These are phyloP conservation scores for Acer saccharum DNA, from an alignment of 345 rosid genomes.

Conservation along the genomic window DNA sequence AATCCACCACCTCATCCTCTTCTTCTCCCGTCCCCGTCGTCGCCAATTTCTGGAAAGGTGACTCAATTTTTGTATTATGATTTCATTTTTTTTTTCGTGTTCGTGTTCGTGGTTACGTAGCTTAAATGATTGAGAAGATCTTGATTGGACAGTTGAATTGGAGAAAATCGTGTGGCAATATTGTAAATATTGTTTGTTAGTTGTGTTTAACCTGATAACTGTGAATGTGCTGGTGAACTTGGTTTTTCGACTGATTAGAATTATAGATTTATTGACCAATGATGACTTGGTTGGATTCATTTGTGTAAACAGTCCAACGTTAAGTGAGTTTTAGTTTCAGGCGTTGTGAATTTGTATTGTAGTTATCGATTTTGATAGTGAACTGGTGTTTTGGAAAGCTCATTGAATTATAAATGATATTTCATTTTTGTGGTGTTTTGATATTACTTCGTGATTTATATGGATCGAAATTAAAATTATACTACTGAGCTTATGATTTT, in stretches of 20 bases:
- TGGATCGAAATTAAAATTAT: too few species aligned
- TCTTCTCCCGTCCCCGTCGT: constrained; percentile 76
- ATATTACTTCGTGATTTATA: too few species aligned
- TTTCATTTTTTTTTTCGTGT: neutral
- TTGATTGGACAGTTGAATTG: neutral
- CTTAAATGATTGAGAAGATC: neutral
- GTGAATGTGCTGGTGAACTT: neutral
- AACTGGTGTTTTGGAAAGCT: too few species aligned
- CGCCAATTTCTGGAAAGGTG: constrained; percentile 96
- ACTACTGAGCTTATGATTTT: neutral
- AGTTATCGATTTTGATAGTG: too few species aligned
- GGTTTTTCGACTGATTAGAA: neutral
- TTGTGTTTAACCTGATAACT: neutral
- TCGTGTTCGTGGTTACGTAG: neutral
- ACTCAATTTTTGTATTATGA: neutral
- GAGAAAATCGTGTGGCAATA: neutral
- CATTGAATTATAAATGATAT: too few species aligned
- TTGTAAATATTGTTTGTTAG: neutral
- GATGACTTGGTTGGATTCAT: neutral
- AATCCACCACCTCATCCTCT: constrained; percentile 52
- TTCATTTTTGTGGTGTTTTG: too few species aligned
- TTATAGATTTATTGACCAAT: neutral
- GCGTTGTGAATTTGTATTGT: neutral
- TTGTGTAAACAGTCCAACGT: neutral
- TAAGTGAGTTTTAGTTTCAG: neutral